Evolutionary conservation across 2,329 filamentous ascomycete species (phyloP), one percentile per base, ranked within the genome.

Genomic region (Exophiala sideris): DNA sequence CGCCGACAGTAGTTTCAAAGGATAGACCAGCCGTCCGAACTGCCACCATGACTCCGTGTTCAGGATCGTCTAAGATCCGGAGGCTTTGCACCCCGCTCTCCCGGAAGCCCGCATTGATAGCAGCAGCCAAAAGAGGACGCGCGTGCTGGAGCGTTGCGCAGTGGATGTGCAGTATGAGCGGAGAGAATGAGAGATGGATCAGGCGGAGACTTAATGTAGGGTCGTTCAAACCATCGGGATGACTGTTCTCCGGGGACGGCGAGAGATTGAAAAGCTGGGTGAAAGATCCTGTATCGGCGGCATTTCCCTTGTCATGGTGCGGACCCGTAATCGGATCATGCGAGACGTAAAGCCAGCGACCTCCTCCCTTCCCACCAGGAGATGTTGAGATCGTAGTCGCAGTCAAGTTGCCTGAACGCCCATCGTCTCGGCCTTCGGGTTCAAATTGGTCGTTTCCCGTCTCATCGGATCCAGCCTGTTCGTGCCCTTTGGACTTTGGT

Each of bases 261-360:
- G 52, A 38, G 6, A 57, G 41, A 6, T 40, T 41, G 46, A 52
- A 57, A 10, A 57, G 34, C 4, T 9, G 40, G n/a, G 50, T 52
- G 33, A 53, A 56, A 34, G 47, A 10, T 41, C 12, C 14, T 40
- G 36, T 14, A 3, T 18, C 16, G 8, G 14, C 14, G 3, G 10
- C 39, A 8, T 3, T 20, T 11, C 12, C 34, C 9, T 24, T 21
- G n/a, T 12, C 47, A 29, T 48, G 16, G 9, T 18, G 12, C 7
- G 29, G 18, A 10, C 10, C 65, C 75, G 68, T 61, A 34, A 92
- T 73, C 1, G 88, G 83, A 62, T 89, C 85, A 73, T 97, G 92
- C 49, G 89, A 91, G 49, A 96, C 88, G 72, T 86, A 96, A 24
- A 96, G 72, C 91, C 92, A 97, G 52, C 77, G 78, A 8, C 91